Evolutionary conservation across 108 stramenopile species (phyloP).

Genomic region (Cylindrotheca fusiformis): DNA sequence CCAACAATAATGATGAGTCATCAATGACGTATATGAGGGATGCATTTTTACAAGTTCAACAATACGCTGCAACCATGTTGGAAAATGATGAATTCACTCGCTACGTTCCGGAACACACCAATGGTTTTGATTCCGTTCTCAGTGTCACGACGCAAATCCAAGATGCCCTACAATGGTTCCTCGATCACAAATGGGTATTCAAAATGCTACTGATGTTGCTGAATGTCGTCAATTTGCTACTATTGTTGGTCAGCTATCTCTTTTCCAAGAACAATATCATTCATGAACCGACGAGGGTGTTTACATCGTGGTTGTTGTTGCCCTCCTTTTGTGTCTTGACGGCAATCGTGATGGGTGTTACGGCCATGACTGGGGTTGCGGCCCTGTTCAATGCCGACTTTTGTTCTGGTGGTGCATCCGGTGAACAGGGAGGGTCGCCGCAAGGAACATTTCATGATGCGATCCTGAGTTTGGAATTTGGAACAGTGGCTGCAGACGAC

Average conservation of each 20-base stretch:
- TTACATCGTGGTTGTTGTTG: constrained; percentile 26
- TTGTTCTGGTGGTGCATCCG: constrained; percentile 43
- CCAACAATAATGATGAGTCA: not conserved
- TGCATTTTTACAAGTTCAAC: not conserved
- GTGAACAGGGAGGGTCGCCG: constrained; percentile 23
- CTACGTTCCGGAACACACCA: constrained; percentile 2
- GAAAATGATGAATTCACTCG: constrained; percentile 3
- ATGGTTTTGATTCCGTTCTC: constrained; percentile 8
- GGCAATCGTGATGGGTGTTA: constrained; percentile 4
- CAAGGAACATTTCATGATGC: constrained; percentile 37
- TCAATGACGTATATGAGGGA: not conserved
- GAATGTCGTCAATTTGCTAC: constrained; percentile 37
- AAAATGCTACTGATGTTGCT: constrained; percentile 36
- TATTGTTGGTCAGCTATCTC: constrained; percentile 24
- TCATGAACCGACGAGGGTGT: constrained; percentile 16
- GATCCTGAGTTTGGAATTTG: constrained; percentile 17
- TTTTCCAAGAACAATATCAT: constrained; percentile 37
- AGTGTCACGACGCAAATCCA: constrained; percentile 18
- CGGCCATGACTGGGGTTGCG: constrained; percentile 21
- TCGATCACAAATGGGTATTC: constrained; percentile 34
- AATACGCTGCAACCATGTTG: not conserved
- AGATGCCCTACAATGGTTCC: constrained; percentile 19
- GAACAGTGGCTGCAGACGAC: constrained; percentile 1
- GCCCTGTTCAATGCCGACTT: constrained; percentile 48
- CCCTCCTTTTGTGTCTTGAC: constrained; percentile 31